Conservation (phyloP, 225 moss, liverwort and hornwort genomes). For the Physcomitrellopsis africana region DNA sequence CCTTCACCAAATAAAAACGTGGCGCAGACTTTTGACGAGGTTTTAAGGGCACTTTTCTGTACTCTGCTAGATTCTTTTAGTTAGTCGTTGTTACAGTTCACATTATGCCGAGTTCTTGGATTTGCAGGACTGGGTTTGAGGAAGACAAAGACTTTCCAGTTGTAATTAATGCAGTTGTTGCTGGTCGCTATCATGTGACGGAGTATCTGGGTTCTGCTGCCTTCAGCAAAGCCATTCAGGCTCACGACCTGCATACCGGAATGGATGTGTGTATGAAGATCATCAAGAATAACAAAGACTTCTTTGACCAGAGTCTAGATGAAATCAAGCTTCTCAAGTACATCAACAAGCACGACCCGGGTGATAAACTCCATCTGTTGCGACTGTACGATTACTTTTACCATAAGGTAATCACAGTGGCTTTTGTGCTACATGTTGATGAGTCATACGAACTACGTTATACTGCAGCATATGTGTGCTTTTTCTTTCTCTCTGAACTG, state of each 20-base stretch:
- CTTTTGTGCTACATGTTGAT: not conserved
- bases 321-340: not conserved
- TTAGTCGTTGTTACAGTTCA: not conserved
- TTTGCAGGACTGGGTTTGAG: conserved; percentile 72
- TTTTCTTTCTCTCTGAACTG: not conserved
- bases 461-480: not conserved
- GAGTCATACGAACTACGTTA: not conserved
- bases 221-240: conserved; percentile 74
- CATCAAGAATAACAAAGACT: conserved; percentile 63
- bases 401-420: conserved; percentile 49
- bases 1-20: not conserved
- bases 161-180: conserved; percentile 35
- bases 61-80: not conserved
- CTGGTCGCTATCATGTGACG: conserved; percentile 77
- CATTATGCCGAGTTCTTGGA: conserved; percentile 12
- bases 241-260: conserved; percentile 76
- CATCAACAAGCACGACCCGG: not conserved
- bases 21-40: too few relatives aligned
- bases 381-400: too few relatives aligned
- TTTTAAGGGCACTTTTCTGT: not conserved
- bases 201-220: conserved; percentile 39
- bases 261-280: conserved; percentile 56
- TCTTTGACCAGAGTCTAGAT: conserved; percentile 78
- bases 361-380: conserved; percentile 15
- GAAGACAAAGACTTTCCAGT: conserved; percentile 77